Evolutionary conservation across 768 basidiomycete genomes (phyloP).

Genomic region (Rubroboletus pulcherrimus): DNA sequence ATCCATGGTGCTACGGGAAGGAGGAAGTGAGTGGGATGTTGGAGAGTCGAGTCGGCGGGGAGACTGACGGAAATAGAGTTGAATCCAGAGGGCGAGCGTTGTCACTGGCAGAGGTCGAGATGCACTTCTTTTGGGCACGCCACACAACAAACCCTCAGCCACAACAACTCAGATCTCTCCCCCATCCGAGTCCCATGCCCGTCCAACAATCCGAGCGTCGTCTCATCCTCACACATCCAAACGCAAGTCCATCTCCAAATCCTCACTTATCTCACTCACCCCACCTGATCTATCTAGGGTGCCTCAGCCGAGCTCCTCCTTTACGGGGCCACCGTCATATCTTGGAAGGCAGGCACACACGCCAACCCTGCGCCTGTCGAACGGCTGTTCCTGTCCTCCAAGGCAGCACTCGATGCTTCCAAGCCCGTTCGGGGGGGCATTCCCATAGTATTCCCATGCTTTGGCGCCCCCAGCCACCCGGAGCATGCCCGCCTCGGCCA

Average conservation of each 20-base stretch:
- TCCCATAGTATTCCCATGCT: conserved; percentile 78
- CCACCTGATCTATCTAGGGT: conserved; percentile 42
- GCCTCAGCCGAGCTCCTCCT: conserved; percentile 59
- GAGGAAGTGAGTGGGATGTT: not conserved
- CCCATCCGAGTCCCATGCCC: conserved; percentile 43
- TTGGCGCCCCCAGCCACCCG: conserved; percentile 76
- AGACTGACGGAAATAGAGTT: not conserved
- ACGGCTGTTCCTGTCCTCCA: conserved; percentile 77
- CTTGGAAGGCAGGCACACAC: conserved; percentile 65
- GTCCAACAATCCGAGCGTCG: conserved; percentile 42
- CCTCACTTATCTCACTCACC: not conserved
- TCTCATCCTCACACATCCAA: conserved; percentile 58
- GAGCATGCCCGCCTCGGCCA: conserved; percentile 71
- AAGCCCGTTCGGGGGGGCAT: conserved; percentile 67
- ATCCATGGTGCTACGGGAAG: conserved; percentile 50
- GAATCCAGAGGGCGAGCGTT: not conserved
- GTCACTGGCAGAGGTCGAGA: not conserved
- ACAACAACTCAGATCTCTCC: not conserved
- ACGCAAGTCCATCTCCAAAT: conserved; percentile 35
- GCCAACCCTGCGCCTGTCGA: conserved; percentile 44
- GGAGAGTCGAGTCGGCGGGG: not conserved
- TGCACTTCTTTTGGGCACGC: conserved; percentile 16
- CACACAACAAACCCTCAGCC: conserved; percentile 16
- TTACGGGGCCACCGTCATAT: conserved; percentile 84
- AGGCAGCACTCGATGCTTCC: conserved; percentile 73